A percentile compares a stretch with the other conserved stretches of the same genome.
phyloP scores from a whole-genome alignment of 345 rosid genomes.

The Clausena lansium region DNA sequence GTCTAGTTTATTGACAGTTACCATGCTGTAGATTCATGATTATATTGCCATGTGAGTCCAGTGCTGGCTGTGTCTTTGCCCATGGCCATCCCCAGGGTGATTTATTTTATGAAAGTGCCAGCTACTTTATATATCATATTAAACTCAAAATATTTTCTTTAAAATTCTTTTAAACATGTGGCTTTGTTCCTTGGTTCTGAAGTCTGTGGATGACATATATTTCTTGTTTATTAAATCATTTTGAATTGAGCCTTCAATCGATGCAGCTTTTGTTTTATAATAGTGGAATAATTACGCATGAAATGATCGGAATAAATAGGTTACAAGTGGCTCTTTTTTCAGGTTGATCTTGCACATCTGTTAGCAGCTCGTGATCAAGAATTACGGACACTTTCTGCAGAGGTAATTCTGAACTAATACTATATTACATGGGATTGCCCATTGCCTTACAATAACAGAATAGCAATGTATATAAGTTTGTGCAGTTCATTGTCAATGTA shows the following conservation, averaged over 20 bases:
- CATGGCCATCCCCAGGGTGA: neutral
- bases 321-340: constrained; percentile 20
- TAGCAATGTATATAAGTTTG: neutral
- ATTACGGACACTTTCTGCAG: constrained; percentile 85
- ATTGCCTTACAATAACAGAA: neutral
- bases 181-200: neutral
- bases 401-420: constrained; percentile 41
- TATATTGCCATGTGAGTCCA: neutral
- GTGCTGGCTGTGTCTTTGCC: neutral
- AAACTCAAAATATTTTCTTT: neutral
- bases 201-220: neutral
- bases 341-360: constrained; percentile 95
- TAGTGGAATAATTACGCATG: neutral
- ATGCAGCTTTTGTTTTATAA: neutral
- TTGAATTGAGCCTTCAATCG: neutral
- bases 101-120: neutral
- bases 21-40: neutral
- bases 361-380: constrained; percentile 96
- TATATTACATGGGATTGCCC: neutral
- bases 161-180: neutral
- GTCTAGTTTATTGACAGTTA: neutral
- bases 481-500: neutral
- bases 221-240: neutral
- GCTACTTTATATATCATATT: neutral
- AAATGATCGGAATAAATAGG: neutral